phyloP scores from a whole-genome alignment of 2,329 filamentous ascomycete genomes.

The Plectosphaerella cucumerina region DNA sequence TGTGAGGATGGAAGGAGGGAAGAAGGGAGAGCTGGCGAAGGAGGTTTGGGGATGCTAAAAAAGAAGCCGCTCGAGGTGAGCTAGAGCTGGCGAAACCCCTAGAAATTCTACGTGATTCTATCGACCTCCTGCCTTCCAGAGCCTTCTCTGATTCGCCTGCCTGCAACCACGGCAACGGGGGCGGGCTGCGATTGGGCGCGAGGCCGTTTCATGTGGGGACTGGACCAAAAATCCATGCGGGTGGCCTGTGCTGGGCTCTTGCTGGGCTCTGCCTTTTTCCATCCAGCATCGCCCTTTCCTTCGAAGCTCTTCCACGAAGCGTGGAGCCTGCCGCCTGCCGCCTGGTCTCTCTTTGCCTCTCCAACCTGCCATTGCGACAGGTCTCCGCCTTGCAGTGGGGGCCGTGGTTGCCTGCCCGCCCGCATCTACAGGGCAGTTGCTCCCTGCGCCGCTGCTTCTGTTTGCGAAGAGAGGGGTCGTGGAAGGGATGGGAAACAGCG shows the following conservation, averaged over 20 bases:
- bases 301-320: not conserved
- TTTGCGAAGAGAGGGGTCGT: not conserved
- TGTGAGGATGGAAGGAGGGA: slow-evolving; percentile 14
- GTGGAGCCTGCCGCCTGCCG: not conserved
- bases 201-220: not conserved
- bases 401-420: not conserved
- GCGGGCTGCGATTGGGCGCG: slow-evolving; percentile 13
- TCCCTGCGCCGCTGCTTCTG: not conserved
- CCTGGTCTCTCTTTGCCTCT: not conserved
- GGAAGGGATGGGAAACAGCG: no score
- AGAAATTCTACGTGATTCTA: slow-evolving; percentile 43
- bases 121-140: slow-evolving; percentile 21
- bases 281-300: not conserved
- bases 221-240: not conserved
- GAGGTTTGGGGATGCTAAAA: slow-evolving; percentile 25
- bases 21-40: slow-evolving; percentile 9
- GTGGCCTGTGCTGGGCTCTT: no score
- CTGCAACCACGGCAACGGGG: slow-evolving; percentile 17
- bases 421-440: not conserved
- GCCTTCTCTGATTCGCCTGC: slow-evolving; percentile 15
- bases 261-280: no score
- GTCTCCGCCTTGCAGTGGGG: no score
- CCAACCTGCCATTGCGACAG: no score
- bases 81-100: slow-evolving; percentile 7
- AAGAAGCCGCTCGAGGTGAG: slow-evolving; percentile 21